Base-by-base conservation (phyloP, 2,329 filamentous ascomycete species). In the Aspergillus sp. region DNA sequence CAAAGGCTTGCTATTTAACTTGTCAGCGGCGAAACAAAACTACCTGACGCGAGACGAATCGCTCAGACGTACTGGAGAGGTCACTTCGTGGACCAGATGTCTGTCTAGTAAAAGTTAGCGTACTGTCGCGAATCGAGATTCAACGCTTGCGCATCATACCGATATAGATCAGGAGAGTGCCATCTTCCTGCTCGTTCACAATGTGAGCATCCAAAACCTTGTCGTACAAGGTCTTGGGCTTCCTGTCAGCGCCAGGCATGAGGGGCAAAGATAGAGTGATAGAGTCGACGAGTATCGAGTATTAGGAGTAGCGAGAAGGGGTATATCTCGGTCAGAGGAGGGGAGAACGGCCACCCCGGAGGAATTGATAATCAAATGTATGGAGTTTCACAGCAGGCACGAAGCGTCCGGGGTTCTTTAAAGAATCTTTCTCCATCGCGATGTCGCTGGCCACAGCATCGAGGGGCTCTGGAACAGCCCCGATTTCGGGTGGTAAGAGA, bases 11-110 rank as follows among this genome's bases (percentile, higher is more conserved):
- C 89, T 93, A 25, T 53, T 34, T 25, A 74, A 72, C 71, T 38
- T 50, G 57, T 45, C 25, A 52, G 50, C 19, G 30, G 22, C 6
- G 19, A 23, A 30, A 45, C 28, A 15, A 22, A 9, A 34, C 34
- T 22, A 41, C 30, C 34, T 41, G n/a, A 63, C 72, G 46, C 72
- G 61, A 54, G 60, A 25, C n/a, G 41, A 19, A 52, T 41, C 13
- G 34, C 34, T 41, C 5, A 56, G 64, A 79, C 89, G 76, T 85
- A 93, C 91, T 66, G 95, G 95, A 72, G 94, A 97, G 71, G 95
- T 99, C 77, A 99, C 95, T 84, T 99, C 95, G 78, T 99, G 95
- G 65, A 98, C 93, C 65, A 99, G 85, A 84, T 99, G 95, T 78
- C 95, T 87, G 81, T 96, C 92, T 93, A 72, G 60, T 61, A 54